Base-by-base conservation (phyloP, 345 rosid species). In the Ceriops tagal region DNA sequence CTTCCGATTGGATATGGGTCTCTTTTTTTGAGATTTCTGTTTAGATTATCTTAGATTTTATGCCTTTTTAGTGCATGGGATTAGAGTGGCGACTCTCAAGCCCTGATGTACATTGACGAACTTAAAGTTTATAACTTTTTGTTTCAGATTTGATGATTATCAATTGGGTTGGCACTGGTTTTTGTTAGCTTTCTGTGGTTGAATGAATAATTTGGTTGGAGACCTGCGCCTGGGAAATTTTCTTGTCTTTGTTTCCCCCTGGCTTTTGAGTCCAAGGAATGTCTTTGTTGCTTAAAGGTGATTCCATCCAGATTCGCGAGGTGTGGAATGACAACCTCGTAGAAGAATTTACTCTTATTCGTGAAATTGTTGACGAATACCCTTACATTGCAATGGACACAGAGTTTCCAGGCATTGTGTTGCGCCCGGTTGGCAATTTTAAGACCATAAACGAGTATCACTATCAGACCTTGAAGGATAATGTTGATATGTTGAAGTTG, bases 331-430 rank as follows among this genome's bases (percentile, higher is more conserved):
- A 84, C 27, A 88, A 88, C 71, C 81, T 91, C 0, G 84, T 74
- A 20, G 67, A 69, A 30, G 96, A 91, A 39, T 79, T 88, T 65
- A 47, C 65, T 30, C 71, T 84, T 66, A 85, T 91, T 22, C 83
- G 68, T 16, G 82, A 77, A 19, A 67, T 88, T 19, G 84, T 91
- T 4, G 93, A 85, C 53, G 77, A 82, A 26, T 91, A 70, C 74
- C 84, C 85, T 10, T 87, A 62, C 76, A 72, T 91, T 28, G 92
- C 92, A 0, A 88, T 90, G 96, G 96, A 90, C 72, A 90, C 93
- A 1, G 93, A 90, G 83, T 90, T 88, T 28, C 93, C 93, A 0
- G 96, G 93, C 20, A 80, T 82, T 53, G 92, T 85, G 22, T 61
- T 83, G 51, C 84, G 83, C 15, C 82, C 86, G 6, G 70, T 87